Conservation (phyloP, 2,329 filamentous ascomycete genomes). For the Botrytis fabae region DNA sequence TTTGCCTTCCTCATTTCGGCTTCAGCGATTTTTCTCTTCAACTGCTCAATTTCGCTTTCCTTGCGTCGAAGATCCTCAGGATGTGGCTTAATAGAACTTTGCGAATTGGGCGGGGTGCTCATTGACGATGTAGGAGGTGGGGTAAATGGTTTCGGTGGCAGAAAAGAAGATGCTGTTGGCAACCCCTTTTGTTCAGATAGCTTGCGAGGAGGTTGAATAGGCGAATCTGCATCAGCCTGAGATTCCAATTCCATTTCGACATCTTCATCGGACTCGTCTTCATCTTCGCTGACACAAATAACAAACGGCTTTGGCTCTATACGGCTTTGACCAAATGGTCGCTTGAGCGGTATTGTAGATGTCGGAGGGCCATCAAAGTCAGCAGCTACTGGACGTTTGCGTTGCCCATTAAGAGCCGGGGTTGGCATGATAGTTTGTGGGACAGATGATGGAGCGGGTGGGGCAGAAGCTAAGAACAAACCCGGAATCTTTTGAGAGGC, state of each 20-base stretch:
- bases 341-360: slow-evolving; percentile 44
- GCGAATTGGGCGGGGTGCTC: slow-evolving; percentile 33
- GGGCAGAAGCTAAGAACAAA: slow-evolving; percentile 36
- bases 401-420: slow-evolving; percentile 27
- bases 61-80: slow-evolving; percentile 50
- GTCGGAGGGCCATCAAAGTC: slow-evolving; percentile 64
- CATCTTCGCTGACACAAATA: slow-evolving; percentile 82
- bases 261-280: slow-evolving; percentile 60
- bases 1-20: slow-evolving; percentile 37
- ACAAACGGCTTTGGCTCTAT: slow-evolving; percentile 64
- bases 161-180: slow-evolving; percentile 44
- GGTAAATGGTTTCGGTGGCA: slow-evolving; percentile 44
- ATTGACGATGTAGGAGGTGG: slow-evolving; percentile 33
- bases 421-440: slow-evolving; percentile 4
- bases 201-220: slow-evolving; percentile 29
- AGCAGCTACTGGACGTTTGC: slow-evolving; percentile 65
- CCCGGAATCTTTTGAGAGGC: slow-evolving; percentile 31
- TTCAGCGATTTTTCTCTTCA: slow-evolving; percentile 48
- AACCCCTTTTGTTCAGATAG: slow-evolving; percentile 30
- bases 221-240: slow-evolving; percentile 50
- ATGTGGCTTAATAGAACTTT: slow-evolving; percentile 27
- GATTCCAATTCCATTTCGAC: slow-evolving; percentile 65
- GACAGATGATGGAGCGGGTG: slow-evolving; percentile 20
- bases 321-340: slow-evolving; percentile 60
- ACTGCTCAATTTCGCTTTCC: slow-evolving; percentile 59